Evolutionary conservation across 2,329 filamentous ascomycete species (phyloP).

Genomic region (Phyllosticta ampelicida): DNA sequence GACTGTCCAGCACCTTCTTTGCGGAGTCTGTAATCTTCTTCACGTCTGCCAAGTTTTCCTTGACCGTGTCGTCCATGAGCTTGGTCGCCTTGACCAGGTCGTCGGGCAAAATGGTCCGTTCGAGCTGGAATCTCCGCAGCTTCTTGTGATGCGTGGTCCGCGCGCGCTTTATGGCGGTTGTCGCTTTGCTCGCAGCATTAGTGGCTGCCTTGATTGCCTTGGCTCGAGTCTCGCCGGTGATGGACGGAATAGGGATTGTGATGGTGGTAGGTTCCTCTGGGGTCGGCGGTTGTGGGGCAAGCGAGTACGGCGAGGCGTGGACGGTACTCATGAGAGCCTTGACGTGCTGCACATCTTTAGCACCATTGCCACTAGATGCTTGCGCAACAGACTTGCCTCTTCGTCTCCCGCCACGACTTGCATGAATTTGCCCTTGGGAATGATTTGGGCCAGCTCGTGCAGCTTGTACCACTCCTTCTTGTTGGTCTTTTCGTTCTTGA

Average conservation of each 20-base stretch:
- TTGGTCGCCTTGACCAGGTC: constrained; percentile 39
- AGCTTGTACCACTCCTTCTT: constrained; percentile 38
- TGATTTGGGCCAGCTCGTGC: constrained; percentile 54
- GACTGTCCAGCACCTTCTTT: constrained; percentile 35
- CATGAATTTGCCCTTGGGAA: constrained; percentile 52
- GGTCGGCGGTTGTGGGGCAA: constrained; percentile 41
- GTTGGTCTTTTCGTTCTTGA: constrained; percentile 28
- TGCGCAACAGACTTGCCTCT: constrained; percentile 37
- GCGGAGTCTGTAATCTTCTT: constrained; percentile 39
- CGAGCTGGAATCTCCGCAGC: constrained; percentile 33
- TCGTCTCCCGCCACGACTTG: constrained; percentile 55
- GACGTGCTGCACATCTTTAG: constrained; percentile 33
- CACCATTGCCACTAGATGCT: constrained; percentile 1
- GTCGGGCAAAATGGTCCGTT: constrained; percentile 35
- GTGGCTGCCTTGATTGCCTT: constrained; percentile 28
- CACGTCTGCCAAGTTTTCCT: constrained; percentile 37
- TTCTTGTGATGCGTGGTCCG: constrained; percentile 40
- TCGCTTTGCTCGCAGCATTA: constrained; percentile 34
- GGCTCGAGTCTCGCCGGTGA: constrained; percentile 45
- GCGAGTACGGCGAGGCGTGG: constrained; percentile 38
- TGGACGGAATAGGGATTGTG: constrained; percentile 45
- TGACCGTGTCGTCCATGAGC: constrained; percentile 41
- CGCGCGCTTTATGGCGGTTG: constrained; percentile 32
- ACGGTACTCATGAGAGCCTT: constrained; percentile 46
- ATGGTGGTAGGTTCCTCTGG: constrained; percentile 40